phyloP scores from a whole-genome alignment of 1,139 yeast genomes.

The Debaryomyces coudertii region DNA sequence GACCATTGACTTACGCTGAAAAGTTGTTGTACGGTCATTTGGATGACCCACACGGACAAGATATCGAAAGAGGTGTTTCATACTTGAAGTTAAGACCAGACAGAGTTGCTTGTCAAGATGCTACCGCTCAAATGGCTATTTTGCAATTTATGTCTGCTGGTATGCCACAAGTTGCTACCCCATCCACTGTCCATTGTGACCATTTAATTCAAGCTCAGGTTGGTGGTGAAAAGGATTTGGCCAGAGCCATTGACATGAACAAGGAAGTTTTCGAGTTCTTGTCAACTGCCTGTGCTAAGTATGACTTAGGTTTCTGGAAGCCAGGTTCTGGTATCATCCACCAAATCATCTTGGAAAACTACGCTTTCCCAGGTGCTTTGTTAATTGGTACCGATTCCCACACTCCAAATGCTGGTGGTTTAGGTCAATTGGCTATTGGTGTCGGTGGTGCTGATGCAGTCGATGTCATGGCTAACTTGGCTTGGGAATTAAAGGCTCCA shows the following conservation, averaged over 20 bases:
- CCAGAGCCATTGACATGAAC: constrained; percentile 89
- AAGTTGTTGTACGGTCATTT: constrained; percentile 94
- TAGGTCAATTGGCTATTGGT: constrained; percentile 98
- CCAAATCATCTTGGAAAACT: constrained; percentile 96
- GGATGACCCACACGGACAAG: constrained; percentile 94
- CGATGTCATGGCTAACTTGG: constrained; percentile 91
- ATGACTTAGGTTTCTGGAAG: constrained; percentile 99
- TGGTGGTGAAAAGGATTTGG: constrained; percentile 91
- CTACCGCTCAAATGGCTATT: constrained; percentile 99
- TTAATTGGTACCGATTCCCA: constrained; percentile 98
- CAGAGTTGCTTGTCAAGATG: constrained; percentile 99
- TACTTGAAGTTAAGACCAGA: constrained; percentile 98
- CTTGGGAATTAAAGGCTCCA: constrained; percentile 99
- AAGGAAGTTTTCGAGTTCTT: constrained; percentile 97
- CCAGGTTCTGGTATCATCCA: constrained; percentile 99
- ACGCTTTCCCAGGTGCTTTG: constrained; percentile 97
- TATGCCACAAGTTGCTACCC: constrained; percentile 91
- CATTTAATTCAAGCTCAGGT: constrained; percentile 98
- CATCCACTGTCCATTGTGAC: constrained; percentile 98
- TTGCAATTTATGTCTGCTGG: constrained; percentile 98
- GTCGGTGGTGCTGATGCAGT: constrained; percentile 99
- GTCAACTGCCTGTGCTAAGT: constrained; percentile 92
- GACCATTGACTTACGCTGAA: constrained; percentile 98
- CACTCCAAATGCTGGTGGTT: constrained; percentile 99
- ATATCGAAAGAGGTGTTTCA: constrained; percentile 93